A percentile compares a stretch with the other conserved stretches of the same genome.
Evolutionary conservation across 1,284 basidiomycete genomes (phyloP).

Genomic region (Filobasidium uniguttulatum): DNA sequence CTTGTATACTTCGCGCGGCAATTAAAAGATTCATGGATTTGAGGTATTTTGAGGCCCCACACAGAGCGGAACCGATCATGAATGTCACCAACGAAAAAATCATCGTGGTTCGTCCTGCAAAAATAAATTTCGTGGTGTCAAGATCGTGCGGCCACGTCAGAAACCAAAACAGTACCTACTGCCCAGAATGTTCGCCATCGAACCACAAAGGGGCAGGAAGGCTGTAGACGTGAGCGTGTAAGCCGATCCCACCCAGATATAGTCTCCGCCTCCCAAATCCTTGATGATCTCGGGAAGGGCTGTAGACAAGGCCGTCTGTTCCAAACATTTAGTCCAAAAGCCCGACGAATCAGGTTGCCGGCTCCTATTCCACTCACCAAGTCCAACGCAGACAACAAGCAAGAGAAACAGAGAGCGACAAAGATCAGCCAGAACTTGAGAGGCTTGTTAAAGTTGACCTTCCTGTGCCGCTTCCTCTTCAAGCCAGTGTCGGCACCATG

Average conservation of each 20-base stretch:
- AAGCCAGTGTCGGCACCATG: not conserved
- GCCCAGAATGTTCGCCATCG: constrained; percentile 12
- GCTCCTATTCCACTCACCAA: constrained; percentile 16
- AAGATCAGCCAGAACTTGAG: constrained; percentile 35
- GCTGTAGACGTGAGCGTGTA: not conserved
- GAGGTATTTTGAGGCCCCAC: constrained; percentile 21
- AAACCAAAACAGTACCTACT: not conserved
- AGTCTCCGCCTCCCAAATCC: constrained; percentile 28
- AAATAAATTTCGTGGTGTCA: not conserved
- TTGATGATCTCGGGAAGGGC: constrained; percentile 33
- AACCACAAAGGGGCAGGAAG: constrained; percentile 7
- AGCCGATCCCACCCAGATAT: constrained; percentile 10
- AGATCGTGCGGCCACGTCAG: not conserved
- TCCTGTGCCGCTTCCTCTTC: not conserved
- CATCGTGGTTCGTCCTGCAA: constrained; percentile 11
- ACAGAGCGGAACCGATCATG: constrained; percentile 26
- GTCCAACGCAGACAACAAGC: constrained; percentile 36
- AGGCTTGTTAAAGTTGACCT: constrained; percentile 3
- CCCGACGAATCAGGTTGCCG: not conserved
- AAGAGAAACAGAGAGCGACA: constrained; percentile 27
- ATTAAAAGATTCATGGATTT: constrained; percentile 25
- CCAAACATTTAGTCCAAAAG: too few species aligned
- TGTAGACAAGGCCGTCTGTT: constrained; percentile 32
- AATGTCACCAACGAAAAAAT: constrained; percentile 22
- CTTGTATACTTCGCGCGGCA: constrained; percentile 35